Base-by-base conservation (phyloP, 306 rosid genomes). In the Rosa multiflora region DNA sequence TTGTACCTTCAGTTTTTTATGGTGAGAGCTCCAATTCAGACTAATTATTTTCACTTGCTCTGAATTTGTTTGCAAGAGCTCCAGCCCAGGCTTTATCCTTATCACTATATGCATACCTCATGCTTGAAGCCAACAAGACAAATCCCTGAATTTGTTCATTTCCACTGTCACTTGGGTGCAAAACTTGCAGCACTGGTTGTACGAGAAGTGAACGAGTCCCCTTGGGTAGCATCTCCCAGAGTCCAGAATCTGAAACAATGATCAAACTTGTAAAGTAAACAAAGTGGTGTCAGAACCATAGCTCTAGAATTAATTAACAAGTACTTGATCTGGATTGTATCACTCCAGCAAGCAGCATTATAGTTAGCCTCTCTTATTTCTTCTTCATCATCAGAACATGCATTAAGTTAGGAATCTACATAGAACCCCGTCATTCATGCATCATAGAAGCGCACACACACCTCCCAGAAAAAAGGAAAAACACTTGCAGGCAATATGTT, bases 61-160 rank as follows among this genome's bases (percentile, higher is more conserved):
- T 78, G 42, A 93, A 79, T 79, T 93, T 95, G 72, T 85, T 89
- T 71, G 93, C 93, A 72, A 91, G 82, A 73, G 94, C 93, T 76
- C 87, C 81, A 74, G 91, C 86, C 99, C 98, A 92, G 75, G 96
- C 91, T 88, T 84, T 87, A 77, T 93, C 97, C 81, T 91, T 95
- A 47, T 78, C 72, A n/a, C 88, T 78, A 81, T 87, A 93, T 51
- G 99, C 94, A 87, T 92, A 91, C 58, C 91, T 88, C 82, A 82
- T 63, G 62, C 91, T 86, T 10, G 98, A 89, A 59, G 91, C 91
- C 79, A 91, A 70, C 79, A 95, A 73, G 78, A 91, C 83, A 86
- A 90, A 93, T 48, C 98, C 97, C 23, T 68, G 82, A 52, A 71
- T 76, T 11, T 74, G 83, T 73, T 82, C 86, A 70, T 62, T 67